Percentiles rank a stretch among this genome's conserved stretches.
phyloP scores from a whole-genome alignment of 495 filamentous ascomycete species.

The Friedmanniomyces endolithicus region DNA sequence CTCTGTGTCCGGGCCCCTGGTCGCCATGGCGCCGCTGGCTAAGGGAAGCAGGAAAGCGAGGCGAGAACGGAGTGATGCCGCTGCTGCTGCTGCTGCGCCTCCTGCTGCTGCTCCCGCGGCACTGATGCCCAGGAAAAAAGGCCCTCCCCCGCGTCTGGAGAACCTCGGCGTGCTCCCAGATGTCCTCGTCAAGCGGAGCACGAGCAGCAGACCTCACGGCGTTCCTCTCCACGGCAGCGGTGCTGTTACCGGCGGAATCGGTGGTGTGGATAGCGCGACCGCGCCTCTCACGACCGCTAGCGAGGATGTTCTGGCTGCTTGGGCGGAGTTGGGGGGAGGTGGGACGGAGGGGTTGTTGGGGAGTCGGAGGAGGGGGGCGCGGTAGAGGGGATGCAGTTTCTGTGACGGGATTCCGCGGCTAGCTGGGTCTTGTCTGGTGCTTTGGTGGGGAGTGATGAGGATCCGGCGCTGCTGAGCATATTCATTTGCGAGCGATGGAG shows the following conservation, averaged over 20 bases:
- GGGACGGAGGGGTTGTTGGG: slow-evolving; percentile 8
- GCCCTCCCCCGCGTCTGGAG: slow-evolving; percentile 3
- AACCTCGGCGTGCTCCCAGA: slow-evolving; percentile 1
- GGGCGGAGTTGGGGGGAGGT: slow-evolving; percentile 30
- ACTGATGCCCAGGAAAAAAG: not conserved
- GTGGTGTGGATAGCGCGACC: slow-evolving; percentile 11
- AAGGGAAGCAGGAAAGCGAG: not conserved
- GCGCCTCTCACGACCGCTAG: slow-evolving; percentile 28
- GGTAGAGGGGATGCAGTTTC: too few species aligned
- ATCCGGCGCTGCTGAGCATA: too few species aligned
- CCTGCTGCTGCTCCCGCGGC: not conserved
- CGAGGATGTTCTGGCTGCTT: slow-evolving; percentile 33
- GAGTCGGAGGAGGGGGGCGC: too few species aligned
- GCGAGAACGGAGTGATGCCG: too few species aligned
- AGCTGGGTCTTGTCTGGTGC: too few species aligned
- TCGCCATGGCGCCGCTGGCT: not conserved
- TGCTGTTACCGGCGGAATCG: not conserved
- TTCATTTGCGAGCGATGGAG: too few species aligned
- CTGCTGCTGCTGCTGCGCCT: not conserved
- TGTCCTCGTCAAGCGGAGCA: not conserved
- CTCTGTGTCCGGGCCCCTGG: not conserved
- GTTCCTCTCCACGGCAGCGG: too few species aligned
- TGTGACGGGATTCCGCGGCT: too few species aligned
- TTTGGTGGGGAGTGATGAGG: too few species aligned
- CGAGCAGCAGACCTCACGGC: not conserved